Percentiles rank a stretch among this genome's conserved stretches.
Conservation (phyloP, 345 rosid genomes). For the Rhizophora mangle region DNA sequence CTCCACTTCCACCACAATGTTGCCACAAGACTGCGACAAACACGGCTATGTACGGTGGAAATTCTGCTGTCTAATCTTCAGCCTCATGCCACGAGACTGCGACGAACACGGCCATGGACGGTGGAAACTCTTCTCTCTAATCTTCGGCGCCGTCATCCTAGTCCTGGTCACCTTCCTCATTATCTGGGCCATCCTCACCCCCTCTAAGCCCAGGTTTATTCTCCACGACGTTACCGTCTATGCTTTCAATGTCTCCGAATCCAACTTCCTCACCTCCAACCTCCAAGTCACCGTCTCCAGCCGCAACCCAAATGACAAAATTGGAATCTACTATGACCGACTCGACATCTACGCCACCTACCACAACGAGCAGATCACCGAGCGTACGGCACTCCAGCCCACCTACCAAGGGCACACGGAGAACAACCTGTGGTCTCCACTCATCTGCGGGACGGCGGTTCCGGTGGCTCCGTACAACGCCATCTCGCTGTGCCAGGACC, state of each 20-base stretch:
- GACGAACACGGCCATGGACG: conserved; percentile 34
- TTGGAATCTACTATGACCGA: conserved; percentile 84
- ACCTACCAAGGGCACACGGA: conserved; percentile 68
- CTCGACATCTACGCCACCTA: conserved; percentile 70
- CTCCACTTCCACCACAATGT: conserved; percentile 35
- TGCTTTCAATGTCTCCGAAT: conserved; percentile 70
- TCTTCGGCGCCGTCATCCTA: conserved; percentile 39
- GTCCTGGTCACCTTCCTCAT: conserved; percentile 61
- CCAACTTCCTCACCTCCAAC: conserved; percentile 68
- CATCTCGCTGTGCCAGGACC: conserved; percentile 44
- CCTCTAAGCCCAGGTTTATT: conserved; percentile 70
- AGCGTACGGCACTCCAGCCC: conserved; percentile 44
- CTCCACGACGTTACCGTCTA: conserved; percentile 92
- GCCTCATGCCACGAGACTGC: conserved; percentile 43
- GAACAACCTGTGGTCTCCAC: conserved; percentile 74
- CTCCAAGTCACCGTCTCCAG: conserved; percentile 75
- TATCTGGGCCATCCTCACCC: conserved; percentile 84
- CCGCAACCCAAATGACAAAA: conserved; percentile 71
- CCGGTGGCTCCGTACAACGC: conserved; percentile 81
- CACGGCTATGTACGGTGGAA: conserved; percentile 33
- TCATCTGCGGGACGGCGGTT: conserved; percentile 54
- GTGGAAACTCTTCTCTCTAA: conserved; percentile 28
- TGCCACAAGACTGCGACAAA: conserved; percentile 41
- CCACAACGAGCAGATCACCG: conserved; percentile 74
- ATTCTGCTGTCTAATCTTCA: conserved; percentile 32